A percentile compares a stretch with the other conserved stretches of the same genome.
Evolutionary conservation across 1,284 basidiomycete genomes (phyloP).

Genomic region (Porodaedalea pini): DNA sequence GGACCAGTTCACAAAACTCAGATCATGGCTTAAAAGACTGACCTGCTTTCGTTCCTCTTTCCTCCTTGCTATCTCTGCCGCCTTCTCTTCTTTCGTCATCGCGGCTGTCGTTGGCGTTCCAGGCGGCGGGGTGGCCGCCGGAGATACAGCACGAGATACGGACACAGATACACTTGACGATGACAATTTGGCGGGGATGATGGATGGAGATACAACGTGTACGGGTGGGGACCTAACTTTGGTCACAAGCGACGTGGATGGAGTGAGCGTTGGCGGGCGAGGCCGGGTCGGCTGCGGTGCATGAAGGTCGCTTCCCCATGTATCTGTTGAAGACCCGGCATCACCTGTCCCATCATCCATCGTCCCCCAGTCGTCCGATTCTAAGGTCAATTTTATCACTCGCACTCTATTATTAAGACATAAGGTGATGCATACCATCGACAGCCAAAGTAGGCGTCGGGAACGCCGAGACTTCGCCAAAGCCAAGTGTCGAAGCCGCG

Average conservation of each 20-base stretch:
- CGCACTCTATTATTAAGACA: background rate
- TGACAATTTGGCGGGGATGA: background rate
- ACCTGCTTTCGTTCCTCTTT: conserved; percentile 87
- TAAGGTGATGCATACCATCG: conserved; percentile 5
- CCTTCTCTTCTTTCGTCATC: conserved; percentile 84
- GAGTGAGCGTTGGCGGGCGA: background rate
- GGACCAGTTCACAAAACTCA: background rate
- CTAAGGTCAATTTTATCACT: background rate
- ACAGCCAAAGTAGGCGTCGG: conserved; percentile 13
- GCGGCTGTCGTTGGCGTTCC: conserved; percentile 31
- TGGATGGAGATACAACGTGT: conserved; percentile 1
- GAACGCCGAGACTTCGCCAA: conserved; percentile 21
- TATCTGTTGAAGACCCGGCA: background rate
- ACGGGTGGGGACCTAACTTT: conserved; percentile 6
- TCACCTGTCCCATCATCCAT: conserved; percentile 8
- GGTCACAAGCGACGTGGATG: background rate
- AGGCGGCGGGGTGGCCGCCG: conserved; percentile 22
- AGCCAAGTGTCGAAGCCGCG: conserved; percentile 26
- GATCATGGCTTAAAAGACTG: conserved; percentile 25
- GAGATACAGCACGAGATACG: conserved; percentile 21
- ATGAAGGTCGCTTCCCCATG: conserved; percentile 14
- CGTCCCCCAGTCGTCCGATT: conserved; percentile 21
- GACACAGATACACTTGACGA: background rate
- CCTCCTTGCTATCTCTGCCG: conserved; percentile 81
- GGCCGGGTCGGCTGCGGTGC: conserved; percentile 10